These are phyloP conservation scores for Solanum microdontum DNA, from an alignment of 257 asterid genomes.

Conservation along the genomic window DNA sequence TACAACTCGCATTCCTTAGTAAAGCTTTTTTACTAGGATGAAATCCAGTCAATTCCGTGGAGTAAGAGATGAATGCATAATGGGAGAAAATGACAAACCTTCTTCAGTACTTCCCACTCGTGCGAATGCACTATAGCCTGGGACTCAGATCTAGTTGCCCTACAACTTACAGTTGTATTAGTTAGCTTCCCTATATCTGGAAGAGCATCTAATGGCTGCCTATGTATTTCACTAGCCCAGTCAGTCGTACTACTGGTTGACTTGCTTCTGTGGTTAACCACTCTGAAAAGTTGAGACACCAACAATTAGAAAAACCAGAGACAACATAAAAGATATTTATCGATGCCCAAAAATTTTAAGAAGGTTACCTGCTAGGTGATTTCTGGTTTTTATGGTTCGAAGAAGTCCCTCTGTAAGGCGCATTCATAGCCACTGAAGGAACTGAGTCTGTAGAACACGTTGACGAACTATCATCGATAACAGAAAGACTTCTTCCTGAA, in stretches of 20 bases:
- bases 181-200: conserved; percentile 20
- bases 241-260: conserved; percentile 23
- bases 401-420: conserved; percentile 20
- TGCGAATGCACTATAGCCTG: conserved; percentile 15
- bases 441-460: conserved; percentile 80
- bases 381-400: conserved; percentile 30
- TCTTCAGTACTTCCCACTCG: conserved; percentile 28
- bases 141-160: conserved; percentile 19
- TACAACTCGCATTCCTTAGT: background rate
- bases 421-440: conserved; percentile 40
- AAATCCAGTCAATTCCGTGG: background rate
- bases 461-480: conserved; percentile 75
- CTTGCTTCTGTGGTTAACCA: conserved; percentile 42
- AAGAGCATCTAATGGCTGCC: conserved; percentile 30
- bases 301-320: background rate
- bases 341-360: conserved; percentile 23
- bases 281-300: conserved; percentile 18
- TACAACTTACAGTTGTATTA: conserved; percentile 22
- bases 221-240: conserved; percentile 37
- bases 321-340: background rate
- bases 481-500: conserved; percentile 38
- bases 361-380: conserved; percentile 22
- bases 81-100: conserved; percentile 15
- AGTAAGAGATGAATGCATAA: conserved; percentile 14
- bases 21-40: background rate